A percentile compares a stretch with the other conserved stretches of the same genome.
Evolutionary conservation across 192 early-diverging fungal species (phyloP).

Genomic region (Mortierella alpina): DNA sequence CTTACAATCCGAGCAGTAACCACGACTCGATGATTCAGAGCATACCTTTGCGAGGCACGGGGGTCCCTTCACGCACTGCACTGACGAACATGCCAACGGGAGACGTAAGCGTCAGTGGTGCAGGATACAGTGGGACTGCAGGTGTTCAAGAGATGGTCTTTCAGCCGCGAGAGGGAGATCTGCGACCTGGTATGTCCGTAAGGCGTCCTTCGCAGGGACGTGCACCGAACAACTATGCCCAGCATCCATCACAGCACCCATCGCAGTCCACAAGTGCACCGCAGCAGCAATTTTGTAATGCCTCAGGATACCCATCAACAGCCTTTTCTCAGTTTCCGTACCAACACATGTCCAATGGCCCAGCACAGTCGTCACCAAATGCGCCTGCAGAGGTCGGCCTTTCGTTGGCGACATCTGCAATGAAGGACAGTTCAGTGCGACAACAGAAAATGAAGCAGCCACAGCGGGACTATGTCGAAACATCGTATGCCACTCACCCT

Average conservation of each 20-base stretch:
- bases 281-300: not conserved
- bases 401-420: not conserved
- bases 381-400: not conserved
- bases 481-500: not conserved
- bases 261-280: slow-evolving; percentile 1
- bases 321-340: not conserved
- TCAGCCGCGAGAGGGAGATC: not conserved
- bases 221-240: not conserved
- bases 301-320: not conserved
- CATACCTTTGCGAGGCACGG: no score
- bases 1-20: not conserved
- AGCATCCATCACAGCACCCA: not conserved
- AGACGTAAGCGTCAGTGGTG: no score
- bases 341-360: slow-evolving; percentile 13
- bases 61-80: no score
- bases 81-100: no score
- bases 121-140: not conserved
- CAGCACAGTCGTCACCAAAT: slow-evolving; percentile 11
- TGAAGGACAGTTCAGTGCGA: not conserved
- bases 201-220: slow-evolving; percentile 12
- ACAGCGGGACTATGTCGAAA: not conserved
- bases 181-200: not conserved
- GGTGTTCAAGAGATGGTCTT: slow-evolving; percentile 12
- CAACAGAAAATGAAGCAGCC: not conserved
- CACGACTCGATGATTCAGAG: no score